Percentiles rank a stretch among this genome's conserved stretches.
These are phyloP conservation scores for Aspergillus sclerotioniger DNA, from an alignment of 495 filamentous ascomycete genomes.

Conservation along the genomic window DNA sequence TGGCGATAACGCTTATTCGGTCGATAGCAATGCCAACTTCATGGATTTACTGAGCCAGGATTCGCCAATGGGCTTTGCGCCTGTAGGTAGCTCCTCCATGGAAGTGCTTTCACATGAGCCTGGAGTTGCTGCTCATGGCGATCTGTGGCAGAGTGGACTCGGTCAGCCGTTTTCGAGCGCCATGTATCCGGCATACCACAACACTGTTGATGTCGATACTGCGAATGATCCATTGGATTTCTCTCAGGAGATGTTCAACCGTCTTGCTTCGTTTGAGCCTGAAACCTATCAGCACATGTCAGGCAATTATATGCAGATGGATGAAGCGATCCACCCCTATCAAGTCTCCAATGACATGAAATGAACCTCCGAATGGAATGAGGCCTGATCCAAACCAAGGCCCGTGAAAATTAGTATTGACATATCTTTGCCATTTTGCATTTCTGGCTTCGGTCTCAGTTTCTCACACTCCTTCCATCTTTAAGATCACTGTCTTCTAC, in stretches of 20 bases:
- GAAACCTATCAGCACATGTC: not conserved
- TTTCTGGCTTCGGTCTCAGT: not conserved
- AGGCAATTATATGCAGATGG: not conserved
- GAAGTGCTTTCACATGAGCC: not conserved
- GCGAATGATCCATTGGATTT: not conserved
- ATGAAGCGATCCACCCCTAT: not conserved
- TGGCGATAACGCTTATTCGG: not conserved
- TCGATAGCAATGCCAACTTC: not conserved
- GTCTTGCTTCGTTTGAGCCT: not conserved
- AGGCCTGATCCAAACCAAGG: too few relatives aligned
- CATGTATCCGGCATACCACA: not conserved
- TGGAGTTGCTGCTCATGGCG: not conserved
- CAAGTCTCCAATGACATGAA: not conserved
- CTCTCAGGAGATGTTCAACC: not conserved
- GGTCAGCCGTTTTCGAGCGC: not conserved
- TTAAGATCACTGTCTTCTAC: not conserved
- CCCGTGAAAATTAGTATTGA: not conserved
- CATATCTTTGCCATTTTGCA: not conserved
- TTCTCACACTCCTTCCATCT: not conserved
- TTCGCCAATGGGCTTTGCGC: not conserved
- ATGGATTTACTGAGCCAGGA: not conserved
- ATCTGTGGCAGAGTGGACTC: conserved; percentile 1
- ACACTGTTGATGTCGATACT: not conserved
- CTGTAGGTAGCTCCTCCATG: not conserved
- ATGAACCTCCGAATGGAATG: not conserved